phyloP scores from a whole-genome alignment of 345 rosid species.

The Dipteronia sinensis region DNA sequence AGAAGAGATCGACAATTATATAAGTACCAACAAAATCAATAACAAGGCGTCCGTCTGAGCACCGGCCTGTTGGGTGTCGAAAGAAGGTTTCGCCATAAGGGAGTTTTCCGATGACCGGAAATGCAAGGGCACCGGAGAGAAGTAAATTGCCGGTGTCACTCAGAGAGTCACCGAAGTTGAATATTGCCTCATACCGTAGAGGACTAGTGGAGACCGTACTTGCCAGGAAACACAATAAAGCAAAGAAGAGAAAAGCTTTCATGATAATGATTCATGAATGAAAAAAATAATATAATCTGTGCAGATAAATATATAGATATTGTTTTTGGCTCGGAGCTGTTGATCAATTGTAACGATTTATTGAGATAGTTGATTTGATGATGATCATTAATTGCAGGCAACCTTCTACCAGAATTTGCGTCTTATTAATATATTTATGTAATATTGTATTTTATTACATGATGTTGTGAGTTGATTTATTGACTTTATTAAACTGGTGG shows the following conservation, averaged over 20 bases:
- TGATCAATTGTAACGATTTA: not conserved
- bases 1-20: not conserved
- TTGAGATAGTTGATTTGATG: not conserved
- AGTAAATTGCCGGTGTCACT: slow-evolving; percentile 80
- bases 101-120: slow-evolving; percentile 51
- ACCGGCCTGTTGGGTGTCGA: slow-evolving; percentile 58
- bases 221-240: slow-evolving; percentile 6
- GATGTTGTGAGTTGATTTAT: not conserved
- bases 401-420: slow-evolving; percentile 12
- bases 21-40: slow-evolving; percentile 66
- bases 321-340: not conserved
- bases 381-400: not conserved
- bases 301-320: not conserved
- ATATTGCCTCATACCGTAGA: slow-evolving; percentile 56
- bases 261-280: slow-evolving; percentile 1
- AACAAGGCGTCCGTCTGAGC: slow-evolving; percentile 73
- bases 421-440: not conserved
- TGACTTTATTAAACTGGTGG: not conserved
- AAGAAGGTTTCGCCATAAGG: slow-evolving; percentile 75
- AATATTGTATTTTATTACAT: not conserved
- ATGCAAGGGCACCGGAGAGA: slow-evolving; percentile 44
- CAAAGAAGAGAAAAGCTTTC: slow-evolving; percentile 1
- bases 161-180: slow-evolving; percentile 79
- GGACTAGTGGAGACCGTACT: slow-evolving; percentile 26
- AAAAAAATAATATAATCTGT: too few species aligned